Base-by-base conservation (phyloP, 2,329 filamentous ascomycete genomes). In the Trichoderma afroharzianum region DNA sequence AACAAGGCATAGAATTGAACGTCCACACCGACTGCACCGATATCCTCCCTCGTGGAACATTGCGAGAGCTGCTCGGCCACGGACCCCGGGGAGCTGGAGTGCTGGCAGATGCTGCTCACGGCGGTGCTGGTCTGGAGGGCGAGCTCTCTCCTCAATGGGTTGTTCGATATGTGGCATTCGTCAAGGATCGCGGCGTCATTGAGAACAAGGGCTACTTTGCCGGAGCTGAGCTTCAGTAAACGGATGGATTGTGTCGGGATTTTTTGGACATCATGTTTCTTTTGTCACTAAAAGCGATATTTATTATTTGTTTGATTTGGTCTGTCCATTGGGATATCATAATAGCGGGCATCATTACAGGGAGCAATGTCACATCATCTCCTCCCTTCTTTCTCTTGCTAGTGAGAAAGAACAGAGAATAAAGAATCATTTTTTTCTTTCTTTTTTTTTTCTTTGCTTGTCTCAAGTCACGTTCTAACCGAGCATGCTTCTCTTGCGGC, bases 131-230 rank as follows among this genome's bases (percentile, higher is more conserved):
- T 0, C 83, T 97, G 71, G 86, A 88, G 75, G 95, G 94, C 5
- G 90, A 97, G 74, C 87, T 98, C 63, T 88, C 89, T 72, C 95
- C 96, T 32, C 91, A 95, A 79, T 99, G 96, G 95, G 96, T 98
- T 32, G 92, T 95, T 75, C 97, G 98, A 80, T 99, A 99, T 80
- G 98, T 95, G 47, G 96, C 96, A 1, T 95, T 98, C 72, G 93
- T 98, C 53, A 92, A 93, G 80, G 92, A 98, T 80, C 87, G 96
- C 68, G 96, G 96, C 15, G 96, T 99, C 9, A 95, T 99, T 75
- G 96, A 99, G 85, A 97, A 96, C 80, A 99, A 98, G 85, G 96
- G 96, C 8, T 98, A 98, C 82, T 98, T 98, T 84, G 95, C 95
- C 1, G 90, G 91, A 24, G 95, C 95, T 3, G 91, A 94, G 78